phyloP scores from a whole-genome alignment of 2,329 filamentous ascomycete genomes.

The Claviceps sp. region DNA sequence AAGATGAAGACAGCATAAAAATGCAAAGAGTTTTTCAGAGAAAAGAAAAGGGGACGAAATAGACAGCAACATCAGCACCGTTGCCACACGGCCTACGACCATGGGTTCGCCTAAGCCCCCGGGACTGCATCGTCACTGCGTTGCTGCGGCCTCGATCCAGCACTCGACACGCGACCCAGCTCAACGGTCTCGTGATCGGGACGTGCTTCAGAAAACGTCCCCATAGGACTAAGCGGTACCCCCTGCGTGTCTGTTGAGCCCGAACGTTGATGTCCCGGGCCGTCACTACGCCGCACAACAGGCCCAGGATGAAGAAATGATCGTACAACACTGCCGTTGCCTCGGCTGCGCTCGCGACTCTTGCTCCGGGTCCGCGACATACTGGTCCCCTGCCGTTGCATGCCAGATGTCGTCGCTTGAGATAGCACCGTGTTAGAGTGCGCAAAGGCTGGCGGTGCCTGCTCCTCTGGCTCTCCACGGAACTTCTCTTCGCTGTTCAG shows the following conservation, averaged over 20 bases:
- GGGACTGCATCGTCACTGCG: conserved; percentile 15
- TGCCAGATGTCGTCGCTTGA: conserved; percentile 16
- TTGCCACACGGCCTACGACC: background rate
- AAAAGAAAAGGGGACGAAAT: background rate
- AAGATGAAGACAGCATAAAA: background rate
- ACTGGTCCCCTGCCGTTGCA: conserved; percentile 17
- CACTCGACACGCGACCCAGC: conserved; percentile 13
- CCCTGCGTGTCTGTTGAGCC: conserved; percentile 14
- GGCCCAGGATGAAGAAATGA: conserved; percentile 37
- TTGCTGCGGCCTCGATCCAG: conserved; percentile 13
- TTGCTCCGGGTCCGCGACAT: conserved; percentile 22
- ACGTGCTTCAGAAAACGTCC: conserved; percentile 13
- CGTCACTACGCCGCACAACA: conserved; percentile 18
- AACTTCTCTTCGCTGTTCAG: conserved; percentile 44
- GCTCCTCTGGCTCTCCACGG: conserved; percentile 37
- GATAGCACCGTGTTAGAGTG: conserved; percentile 24
- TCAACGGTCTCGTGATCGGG: conserved; percentile 15
- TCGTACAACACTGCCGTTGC: conserved; percentile 29
- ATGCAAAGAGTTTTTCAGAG: background rate
- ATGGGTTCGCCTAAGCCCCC: conserved; percentile 11
- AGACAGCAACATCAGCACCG: background rate
- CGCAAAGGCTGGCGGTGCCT: conserved; percentile 25
- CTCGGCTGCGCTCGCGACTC: conserved; percentile 23
- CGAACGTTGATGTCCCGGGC: conserved; percentile 12
- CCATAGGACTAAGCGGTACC: conserved; percentile 6